A percentile compares a stretch with the other conserved stretches of the same genome.
Conservation (phyloP, 345 rosid genomes). For the Bretschneidera sinensis region DNA sequence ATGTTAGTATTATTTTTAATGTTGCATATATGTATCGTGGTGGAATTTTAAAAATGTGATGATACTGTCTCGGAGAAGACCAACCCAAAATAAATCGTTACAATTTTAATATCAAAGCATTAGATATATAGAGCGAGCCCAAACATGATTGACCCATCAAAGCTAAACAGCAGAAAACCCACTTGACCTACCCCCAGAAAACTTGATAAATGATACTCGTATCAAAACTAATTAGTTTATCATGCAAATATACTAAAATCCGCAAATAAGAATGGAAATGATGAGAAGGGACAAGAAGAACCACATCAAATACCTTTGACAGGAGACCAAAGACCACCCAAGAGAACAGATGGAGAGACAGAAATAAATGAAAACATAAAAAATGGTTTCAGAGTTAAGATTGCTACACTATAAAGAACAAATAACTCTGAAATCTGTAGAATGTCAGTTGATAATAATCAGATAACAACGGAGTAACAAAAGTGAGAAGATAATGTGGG, state of each 20-base stretch:
- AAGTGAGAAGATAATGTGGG: slow-evolving; percentile 21
- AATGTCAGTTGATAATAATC: slow-evolving; percentile 29
- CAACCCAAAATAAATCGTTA: too few species aligned
- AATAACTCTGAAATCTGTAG: slow-evolving; percentile 21
- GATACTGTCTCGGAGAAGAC: too few species aligned
- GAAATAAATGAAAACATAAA: slow-evolving; percentile 19
- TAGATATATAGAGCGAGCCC: too few species aligned
- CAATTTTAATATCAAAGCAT: too few species aligned
- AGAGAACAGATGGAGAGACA: slow-evolving; percentile 22
- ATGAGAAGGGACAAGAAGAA: slow-evolving; percentile 2
- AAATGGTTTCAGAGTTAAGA: slow-evolving; percentile 27
- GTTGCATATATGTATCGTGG: too few species aligned
- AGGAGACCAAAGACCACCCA: slow-evolving; percentile 12
- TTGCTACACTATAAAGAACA: not conserved
- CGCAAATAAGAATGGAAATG: too few species aligned
- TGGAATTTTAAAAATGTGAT: too few species aligned
- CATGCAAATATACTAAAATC: too few species aligned
- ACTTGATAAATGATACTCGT: not conserved
- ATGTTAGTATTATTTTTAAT: too few species aligned
- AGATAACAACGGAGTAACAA: slow-evolving; percentile 1
- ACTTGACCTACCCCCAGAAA: not conserved
- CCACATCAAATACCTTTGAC: slow-evolving; percentile 41
- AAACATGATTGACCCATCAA: not conserved
- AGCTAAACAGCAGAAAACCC: not conserved
- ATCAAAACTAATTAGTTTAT: not conserved